Evolutionary conservation across 2,329 filamentous ascomycete genomes (phyloP).

Genomic region (Cordyceps javanica): DNA sequence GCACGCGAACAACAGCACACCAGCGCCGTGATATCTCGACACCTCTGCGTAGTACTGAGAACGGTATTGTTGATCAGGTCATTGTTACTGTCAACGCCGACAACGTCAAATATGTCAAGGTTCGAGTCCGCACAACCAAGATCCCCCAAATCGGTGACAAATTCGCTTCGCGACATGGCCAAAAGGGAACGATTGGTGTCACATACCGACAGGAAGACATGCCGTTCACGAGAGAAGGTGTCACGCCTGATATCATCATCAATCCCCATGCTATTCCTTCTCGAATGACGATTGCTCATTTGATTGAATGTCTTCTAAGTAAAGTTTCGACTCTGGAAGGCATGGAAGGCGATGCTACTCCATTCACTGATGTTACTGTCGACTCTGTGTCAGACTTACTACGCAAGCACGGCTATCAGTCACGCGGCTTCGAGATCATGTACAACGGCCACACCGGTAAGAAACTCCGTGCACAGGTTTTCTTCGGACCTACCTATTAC

Average conservation of each 20-base stretch:
- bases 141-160: conserved; percentile 98
- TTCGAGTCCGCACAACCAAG: conserved; percentile 95
- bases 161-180: conserved; percentile 97
- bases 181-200: conserved; percentile 98
- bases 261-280: conserved; percentile 99
- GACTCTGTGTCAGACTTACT: conserved; percentile 85
- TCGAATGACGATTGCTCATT: conserved; percentile 99
- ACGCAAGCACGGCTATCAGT: conserved; percentile 87
- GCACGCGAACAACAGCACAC: conserved; percentile 83
- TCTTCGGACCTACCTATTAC: conserved; percentile 97
- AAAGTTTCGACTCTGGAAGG: conserved; percentile 93
- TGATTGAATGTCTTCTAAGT: conserved; percentile 96
- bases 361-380: conserved; percentile 96
- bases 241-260: conserved; percentile 94
- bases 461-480: conserved; percentile 90
- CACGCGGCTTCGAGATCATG: conserved; percentile 95
- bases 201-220: conserved; percentile 98
- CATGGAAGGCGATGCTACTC: conserved; percentile 93
- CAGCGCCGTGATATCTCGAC: conserved; percentile 95
- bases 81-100: conserved; percentile 92
- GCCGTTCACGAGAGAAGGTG: conserved; percentile 90
- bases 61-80: conserved; percentile 91
- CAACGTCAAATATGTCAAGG: conserved; percentile 92
- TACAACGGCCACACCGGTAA: conserved; percentile 96
- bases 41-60: conserved; percentile 89